Conservation (phyloP, 495 filamentous ascomycete genomes). For the Xylaria telfairii region DNA sequence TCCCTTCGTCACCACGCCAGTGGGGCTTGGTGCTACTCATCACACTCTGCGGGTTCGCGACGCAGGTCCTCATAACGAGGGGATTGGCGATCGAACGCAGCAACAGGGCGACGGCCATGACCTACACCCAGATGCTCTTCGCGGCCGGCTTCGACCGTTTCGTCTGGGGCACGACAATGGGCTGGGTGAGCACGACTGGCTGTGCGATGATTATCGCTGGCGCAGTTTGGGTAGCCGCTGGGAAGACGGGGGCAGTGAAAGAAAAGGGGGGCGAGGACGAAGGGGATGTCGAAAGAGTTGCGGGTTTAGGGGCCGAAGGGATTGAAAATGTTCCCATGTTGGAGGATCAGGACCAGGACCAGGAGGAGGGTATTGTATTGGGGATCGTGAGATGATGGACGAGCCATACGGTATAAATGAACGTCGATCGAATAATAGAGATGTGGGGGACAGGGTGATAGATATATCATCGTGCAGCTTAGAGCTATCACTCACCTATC, state of each 20-base stretch:
- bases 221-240: slow-evolving; percentile 78
- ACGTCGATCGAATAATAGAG: neutral
- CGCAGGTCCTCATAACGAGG: slow-evolving; percentile 87
- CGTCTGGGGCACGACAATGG: slow-evolving; percentile 75
- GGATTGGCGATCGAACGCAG: slow-evolving; percentile 72
- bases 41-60: slow-evolving; percentile 77
- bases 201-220: slow-evolving; percentile 80
- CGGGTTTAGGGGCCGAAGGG: slow-evolving; percentile 17
- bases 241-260: slow-evolving; percentile 43
- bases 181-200: slow-evolving; percentile 69
- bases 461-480: neutral
- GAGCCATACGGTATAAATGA: neutral
- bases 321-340: slow-evolving; percentile 22
- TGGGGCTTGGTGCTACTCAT: slow-evolving; percentile 75
- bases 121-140: slow-evolving; percentile 93
- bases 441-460: neutral
- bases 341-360: slow-evolving; percentile 9
- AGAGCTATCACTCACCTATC: neutral
- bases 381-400: neutral
- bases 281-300: slow-evolving; percentile 22
- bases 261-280: slow-evolving; percentile 23
- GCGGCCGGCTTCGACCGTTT: slow-evolving; percentile 81
- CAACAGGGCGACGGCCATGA: slow-evolving; percentile 83
- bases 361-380: slow-evolving; percentile 7
- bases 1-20: slow-evolving; percentile 67